Percentiles rank a stretch among this genome's conserved stretches.
These are phyloP conservation scores for Moringa oleifera DNA, from an alignment of 345 rosid species.

Conservation along the genomic window DNA sequence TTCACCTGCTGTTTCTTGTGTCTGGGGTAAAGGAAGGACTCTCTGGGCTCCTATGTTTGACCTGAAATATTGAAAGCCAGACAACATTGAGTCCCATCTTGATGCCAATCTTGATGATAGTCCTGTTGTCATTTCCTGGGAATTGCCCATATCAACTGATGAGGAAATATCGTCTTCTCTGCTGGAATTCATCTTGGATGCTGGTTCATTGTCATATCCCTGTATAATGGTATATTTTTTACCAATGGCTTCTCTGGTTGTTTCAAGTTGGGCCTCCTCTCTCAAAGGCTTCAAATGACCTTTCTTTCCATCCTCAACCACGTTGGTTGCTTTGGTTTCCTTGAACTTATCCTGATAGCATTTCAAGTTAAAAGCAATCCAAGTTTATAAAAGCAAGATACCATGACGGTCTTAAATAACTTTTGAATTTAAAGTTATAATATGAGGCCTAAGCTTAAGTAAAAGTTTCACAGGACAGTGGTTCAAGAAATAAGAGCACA, in stretches of 20 bases:
- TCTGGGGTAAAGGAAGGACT: constrained; percentile 62
- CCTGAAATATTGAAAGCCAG: constrained; percentile 76
- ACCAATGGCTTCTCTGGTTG: constrained; percentile 78
- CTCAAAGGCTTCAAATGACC: constrained; percentile 31
- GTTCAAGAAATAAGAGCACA: constrained; percentile 6
- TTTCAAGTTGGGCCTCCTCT: constrained; percentile 56
- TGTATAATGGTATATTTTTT: constrained; percentile 81
- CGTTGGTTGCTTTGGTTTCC: constrained; percentile 33
- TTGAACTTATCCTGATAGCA: constrained; percentile 40
- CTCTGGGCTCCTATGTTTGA: constrained; percentile 63
- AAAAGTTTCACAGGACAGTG: too few species aligned
- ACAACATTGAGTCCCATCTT: constrained; percentile 83
- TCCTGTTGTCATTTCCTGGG: constrained; percentile 19
- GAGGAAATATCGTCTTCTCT: constrained; percentile 57
- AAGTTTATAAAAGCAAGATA: too few species aligned
- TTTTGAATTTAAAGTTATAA: too few species aligned
- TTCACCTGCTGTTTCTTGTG: constrained; percentile 35
- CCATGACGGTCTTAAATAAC: too few species aligned
- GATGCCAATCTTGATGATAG: constrained; percentile 57
- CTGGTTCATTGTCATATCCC: constrained; percentile 63
- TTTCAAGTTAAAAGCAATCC: too few species aligned
- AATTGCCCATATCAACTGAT: constrained; percentile 25
- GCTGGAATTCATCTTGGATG: constrained; percentile 37
- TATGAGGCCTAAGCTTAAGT: too few species aligned
- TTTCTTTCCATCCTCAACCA: neutral